phyloP scores from a whole-genome alignment of 2,329 filamentous ascomycete species.

The Claviceps citrina region DNA sequence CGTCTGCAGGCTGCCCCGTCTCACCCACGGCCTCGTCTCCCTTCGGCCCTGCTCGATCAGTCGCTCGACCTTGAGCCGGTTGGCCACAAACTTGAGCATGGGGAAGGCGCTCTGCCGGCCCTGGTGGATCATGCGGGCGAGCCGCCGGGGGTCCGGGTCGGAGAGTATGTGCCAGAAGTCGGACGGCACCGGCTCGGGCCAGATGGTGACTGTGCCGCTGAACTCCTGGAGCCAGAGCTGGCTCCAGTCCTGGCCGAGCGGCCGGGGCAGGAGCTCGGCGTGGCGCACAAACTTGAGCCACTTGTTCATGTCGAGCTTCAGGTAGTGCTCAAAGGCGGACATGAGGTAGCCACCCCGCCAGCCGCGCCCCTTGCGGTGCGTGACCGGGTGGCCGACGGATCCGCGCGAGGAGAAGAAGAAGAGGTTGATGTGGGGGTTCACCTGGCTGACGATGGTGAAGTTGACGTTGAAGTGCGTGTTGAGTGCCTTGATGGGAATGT shows the following conservation, averaged over 20 bases:
- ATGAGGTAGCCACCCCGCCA: slow-evolving; percentile 95
- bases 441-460: slow-evolving; percentile 76
- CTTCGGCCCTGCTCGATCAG: slow-evolving; percentile 43
- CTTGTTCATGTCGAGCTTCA: slow-evolving; percentile 93
- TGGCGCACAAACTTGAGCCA: slow-evolving; percentile 93
- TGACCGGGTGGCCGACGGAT: slow-evolving; percentile 81
- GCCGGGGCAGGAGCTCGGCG: slow-evolving; percentile 77
- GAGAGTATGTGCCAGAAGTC: slow-evolving; percentile 80
- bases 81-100: slow-evolving; percentile 79
- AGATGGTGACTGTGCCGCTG: slow-evolving; percentile 87
- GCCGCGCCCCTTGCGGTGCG: slow-evolving; percentile 79
- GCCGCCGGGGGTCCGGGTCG: slow-evolving; percentile 59
- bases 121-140: slow-evolving; percentile 79
- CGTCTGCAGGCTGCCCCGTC: slow-evolving; percentile 40
- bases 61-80: slow-evolving; percentile 71
- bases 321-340: slow-evolving; percentile 79
- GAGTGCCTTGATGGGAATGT: slow-evolving; percentile 85
- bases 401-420: slow-evolving; percentile 97
- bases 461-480: slow-evolving; percentile 98
- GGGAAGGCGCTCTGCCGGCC: slow-evolving; percentile 83
- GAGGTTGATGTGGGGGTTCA: slow-evolving; percentile 94
- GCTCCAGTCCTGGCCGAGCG: slow-evolving; percentile 89
- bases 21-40: slow-evolving; percentile 33
- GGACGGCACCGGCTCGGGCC: slow-evolving; percentile 64
- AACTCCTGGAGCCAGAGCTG: slow-evolving; percentile 94